Conservation (phyloP, 805 yeast genomes). For the Grigorovia yakushimaensis region DNA sequence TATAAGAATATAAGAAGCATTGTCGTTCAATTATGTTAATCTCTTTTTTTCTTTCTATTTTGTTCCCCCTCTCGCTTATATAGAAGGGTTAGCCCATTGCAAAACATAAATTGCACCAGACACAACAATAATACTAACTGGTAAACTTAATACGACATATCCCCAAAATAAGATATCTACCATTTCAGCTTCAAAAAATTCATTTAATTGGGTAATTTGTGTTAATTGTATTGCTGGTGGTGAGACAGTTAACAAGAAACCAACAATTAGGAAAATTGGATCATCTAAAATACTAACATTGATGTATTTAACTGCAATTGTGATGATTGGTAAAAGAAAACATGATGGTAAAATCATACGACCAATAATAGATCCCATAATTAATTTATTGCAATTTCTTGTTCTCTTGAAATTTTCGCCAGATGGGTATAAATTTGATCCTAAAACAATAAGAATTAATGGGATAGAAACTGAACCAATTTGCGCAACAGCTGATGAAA, state of each 20-base stretch:
- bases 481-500: constrained; percentile 53
- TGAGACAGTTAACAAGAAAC: constrained; percentile 63
- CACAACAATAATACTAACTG: constrained; percentile 65
- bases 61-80: too few relatives aligned
- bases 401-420: constrained; percentile 58
- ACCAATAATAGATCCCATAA: constrained; percentile 60
- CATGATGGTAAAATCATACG: constrained; percentile 73
- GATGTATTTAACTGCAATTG: constrained; percentile 52
- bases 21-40: too few relatives aligned
- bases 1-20: too few relatives aligned
- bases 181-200: constrained; percentile 71
- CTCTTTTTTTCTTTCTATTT: too few relatives aligned
- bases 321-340: constrained; percentile 55
- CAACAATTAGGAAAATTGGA: constrained; percentile 70
- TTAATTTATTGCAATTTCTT: constrained; percentile 49
- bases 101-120: constrained; percentile 48
- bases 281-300: constrained; percentile 64
- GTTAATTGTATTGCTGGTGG: constrained; percentile 82
- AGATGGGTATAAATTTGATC: constrained; percentile 68
- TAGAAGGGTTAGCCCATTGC: constrained; percentile 30
- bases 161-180: constrained; percentile 79
- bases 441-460: constrained; percentile 61
- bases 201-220: constrained; percentile 70
- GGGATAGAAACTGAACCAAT: constrained; percentile 73
- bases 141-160: constrained; percentile 63